These are phyloP conservation scores for Cordyceps militaris DNA, from an alignment of 2,329 filamentous ascomycete genomes.

Conservation along the genomic window DNA sequence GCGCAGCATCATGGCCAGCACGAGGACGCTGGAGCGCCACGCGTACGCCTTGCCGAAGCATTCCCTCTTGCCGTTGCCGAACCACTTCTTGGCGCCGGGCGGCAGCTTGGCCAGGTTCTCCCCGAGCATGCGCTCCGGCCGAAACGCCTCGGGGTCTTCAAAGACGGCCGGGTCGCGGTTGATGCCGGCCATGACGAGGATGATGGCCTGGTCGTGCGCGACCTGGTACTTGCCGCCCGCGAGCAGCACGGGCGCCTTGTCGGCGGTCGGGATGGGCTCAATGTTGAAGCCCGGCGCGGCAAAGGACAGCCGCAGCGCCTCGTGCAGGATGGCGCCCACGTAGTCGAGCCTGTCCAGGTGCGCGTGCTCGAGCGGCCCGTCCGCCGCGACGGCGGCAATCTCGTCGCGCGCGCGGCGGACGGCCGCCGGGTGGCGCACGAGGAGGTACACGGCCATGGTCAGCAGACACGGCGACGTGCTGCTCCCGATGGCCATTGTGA, in stretches of 20 bases:
- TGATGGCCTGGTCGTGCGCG: constrained; percentile 41
- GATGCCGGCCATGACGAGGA: constrained; percentile 42
- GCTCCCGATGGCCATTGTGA: constrained; percentile 57
- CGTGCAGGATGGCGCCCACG: constrained; percentile 45
- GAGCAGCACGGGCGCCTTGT: constrained; percentile 39
- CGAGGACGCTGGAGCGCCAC: constrained; percentile 37
- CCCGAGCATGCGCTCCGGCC: constrained; percentile 43
- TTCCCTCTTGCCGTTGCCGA: constrained; percentile 44
- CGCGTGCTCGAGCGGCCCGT: constrained; percentile 37
- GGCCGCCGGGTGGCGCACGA: constrained; percentile 43
- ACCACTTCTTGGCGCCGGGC: constrained; percentile 41
- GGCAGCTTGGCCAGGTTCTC: constrained; percentile 37
- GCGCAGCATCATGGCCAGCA: constrained; percentile 35
- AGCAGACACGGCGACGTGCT: constrained; percentile 42
- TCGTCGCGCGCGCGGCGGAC: constrained; percentile 45
- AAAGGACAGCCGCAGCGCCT: constrained; percentile 47
- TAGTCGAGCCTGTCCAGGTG: constrained; percentile 47
- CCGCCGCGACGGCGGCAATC: constrained; percentile 45
- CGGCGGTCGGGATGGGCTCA: constrained; percentile 34
- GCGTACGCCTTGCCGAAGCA: constrained; percentile 47
- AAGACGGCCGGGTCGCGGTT: constrained; percentile 44
- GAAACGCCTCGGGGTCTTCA: constrained; percentile 38
- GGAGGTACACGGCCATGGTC: constrained; percentile 40
- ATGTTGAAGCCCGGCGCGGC: constrained; percentile 50
- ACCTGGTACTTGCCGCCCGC: constrained; percentile 43